These are phyloP conservation scores for Hortaea werneckii DNA, from an alignment of 2,329 filamentous ascomycete genomes.

Conservation along the genomic window DNA sequence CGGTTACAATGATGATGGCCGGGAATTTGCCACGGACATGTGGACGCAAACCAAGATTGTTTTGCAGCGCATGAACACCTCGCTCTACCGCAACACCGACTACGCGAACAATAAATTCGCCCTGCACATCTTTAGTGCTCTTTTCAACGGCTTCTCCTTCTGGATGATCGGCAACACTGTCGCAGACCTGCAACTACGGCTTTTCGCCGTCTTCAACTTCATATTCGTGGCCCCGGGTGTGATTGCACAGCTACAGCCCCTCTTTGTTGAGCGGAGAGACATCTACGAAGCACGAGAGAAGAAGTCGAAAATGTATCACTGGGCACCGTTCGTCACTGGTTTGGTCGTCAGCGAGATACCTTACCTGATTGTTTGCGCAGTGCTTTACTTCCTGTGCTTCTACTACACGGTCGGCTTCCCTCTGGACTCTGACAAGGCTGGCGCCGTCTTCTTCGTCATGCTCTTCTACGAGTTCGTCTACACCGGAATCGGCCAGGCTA, in stretches of 20 bases:
- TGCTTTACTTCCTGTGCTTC: conserved; percentile 37
- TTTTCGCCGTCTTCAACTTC: conserved; percentile 27
- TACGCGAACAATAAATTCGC: conserved; percentile 57
- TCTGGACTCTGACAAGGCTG: conserved; percentile 34
- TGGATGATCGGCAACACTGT: conserved; percentile 30
- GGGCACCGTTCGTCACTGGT: conserved; percentile 60
- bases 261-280: conserved; percentile 48
- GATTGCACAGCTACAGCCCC: conserved; percentile 49
- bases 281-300: conserved; percentile 51
- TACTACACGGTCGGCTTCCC: conserved; percentile 35
- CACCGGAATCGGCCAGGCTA: conserved; percentile 46
- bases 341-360: conserved; percentile 64
- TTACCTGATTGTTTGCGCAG: conserved; percentile 50
- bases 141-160: conserved; percentile 42
- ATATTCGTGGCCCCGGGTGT: conserved; percentile 33
- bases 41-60: conserved; percentile 33
- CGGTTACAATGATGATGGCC: conserved; percentile 31
- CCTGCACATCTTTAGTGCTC: conserved; percentile 41
- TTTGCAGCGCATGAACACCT: conserved; percentile 41
- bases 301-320: conserved; percentile 63
- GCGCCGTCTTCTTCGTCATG: conserved; percentile 35
- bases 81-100: conserved; percentile 56
- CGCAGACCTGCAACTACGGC: conserved; percentile 28
- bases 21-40: conserved; percentile 36
- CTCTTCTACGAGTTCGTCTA: conserved; percentile 51